phyloP scores from a whole-genome alignment of 345 rosid species.

The Arabidopsis arenosa region DNA sequence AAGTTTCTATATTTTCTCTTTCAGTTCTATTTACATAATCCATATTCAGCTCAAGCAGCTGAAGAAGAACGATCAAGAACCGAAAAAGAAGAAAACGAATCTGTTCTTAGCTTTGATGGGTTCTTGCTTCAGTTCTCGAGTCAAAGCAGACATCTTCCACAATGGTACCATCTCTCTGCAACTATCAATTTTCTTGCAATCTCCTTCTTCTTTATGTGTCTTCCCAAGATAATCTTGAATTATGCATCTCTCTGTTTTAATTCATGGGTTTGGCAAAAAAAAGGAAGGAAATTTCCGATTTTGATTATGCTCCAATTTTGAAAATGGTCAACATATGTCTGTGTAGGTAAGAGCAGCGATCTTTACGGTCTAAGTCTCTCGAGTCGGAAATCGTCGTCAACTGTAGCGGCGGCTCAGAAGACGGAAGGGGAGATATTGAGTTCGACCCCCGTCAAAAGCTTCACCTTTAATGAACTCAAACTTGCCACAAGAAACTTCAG shows the following conservation, averaged over 20 bases:
- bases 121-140: constrained; percentile 45
- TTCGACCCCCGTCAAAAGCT: constrained; percentile 70
- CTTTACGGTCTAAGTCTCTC: constrained; percentile 49
- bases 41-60: constrained; percentile 29
- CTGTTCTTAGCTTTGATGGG: constrained; percentile 39
- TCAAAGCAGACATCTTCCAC: constrained; percentile 34
- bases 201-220: not conserved
- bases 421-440: constrained; percentile 92
- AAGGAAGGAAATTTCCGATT: not conserved
- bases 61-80: constrained; percentile 24
- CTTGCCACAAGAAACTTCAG: constrained; percentile 87
- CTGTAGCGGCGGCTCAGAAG: constrained; percentile 64
- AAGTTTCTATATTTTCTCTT: constrained; percentile 16
- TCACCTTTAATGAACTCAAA: constrained; percentile 71
- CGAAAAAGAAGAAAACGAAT: not conserved
- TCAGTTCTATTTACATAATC: not conserved
- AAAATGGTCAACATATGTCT: not conserved
- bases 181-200: constrained; percentile 2
- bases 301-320: constrained; percentile 18
- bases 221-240: not conserved
- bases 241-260: constrained; percentile 14
- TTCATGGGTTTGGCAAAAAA: not conserved
- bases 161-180: constrained; percentile 39
- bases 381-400: constrained; percentile 57
- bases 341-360: constrained; percentile 47